Base-by-base conservation (phyloP, 192 early-diverging fungal species). In the Podila clonocystis region DNA sequence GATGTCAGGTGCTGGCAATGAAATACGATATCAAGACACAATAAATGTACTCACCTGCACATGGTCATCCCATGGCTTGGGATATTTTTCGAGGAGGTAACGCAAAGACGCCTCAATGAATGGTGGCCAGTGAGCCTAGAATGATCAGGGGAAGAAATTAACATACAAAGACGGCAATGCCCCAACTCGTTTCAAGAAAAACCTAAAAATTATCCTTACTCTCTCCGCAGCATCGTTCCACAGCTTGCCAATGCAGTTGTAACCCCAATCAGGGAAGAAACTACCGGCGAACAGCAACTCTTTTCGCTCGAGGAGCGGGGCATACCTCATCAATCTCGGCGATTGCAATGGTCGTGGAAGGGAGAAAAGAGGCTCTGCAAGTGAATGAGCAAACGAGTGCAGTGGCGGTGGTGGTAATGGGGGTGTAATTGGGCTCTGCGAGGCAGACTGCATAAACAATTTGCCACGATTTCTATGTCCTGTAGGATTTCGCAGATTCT, bases 81-180 rank as follows among this genome's bases (percentile, higher is more conserved):
- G 78, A 67, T 93, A 92, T 11, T 72, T 87, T 24, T 86, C 84
- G 1, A 83, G 86, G 9, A 94, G 85, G 70, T 94, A 88, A 5
- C 76, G 59, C 9, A 90, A 63, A 1, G 87, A 75, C 13, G 82
- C 84, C 58, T 85, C 82, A 61, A 88, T 87, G 73, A 94, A 94
- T 7, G 84, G 84, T 3, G 89, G 91, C 93, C 93, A 94, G 70
- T 94, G 93, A 5, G 91, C 91, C 84, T 87, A 67, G n/a, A 28
- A 65, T 50, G 12, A 12, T 0, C 12, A 50, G 4, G 15, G 45
- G 28, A 28, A 7, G 24, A 67, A 4, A 0, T 45, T 45, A 36
- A 45, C 41, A 45, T 2, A 36, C 41, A 45, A 45, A 45, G 41
- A 4, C 12, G 34, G 9, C 9, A 36, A 36, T 36, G 33, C 2